A percentile compares a stretch with the other conserved stretches of the same genome.
Conservation (phyloP, 192 early-diverging fungal genomes). For the Neocallimastix lanati region DNA sequence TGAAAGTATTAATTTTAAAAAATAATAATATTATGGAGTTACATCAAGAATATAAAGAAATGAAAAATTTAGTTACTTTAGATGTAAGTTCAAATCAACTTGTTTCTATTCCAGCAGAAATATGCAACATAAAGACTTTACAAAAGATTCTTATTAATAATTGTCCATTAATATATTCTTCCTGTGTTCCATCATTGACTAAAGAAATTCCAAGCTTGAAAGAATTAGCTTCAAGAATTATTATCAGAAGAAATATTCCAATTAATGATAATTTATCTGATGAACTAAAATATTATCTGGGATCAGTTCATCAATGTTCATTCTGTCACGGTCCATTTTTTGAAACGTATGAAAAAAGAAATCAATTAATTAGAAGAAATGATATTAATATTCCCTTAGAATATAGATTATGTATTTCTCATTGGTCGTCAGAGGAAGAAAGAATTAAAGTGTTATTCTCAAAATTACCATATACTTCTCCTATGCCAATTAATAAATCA, state of each 20-base stretch:
- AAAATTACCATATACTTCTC: background rate
- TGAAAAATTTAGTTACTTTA: background rate
- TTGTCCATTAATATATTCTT: background rate
- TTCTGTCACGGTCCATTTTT: constrained; percentile 70
- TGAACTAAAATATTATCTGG: constrained; percentile 46
- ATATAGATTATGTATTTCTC: constrained; percentile 50
- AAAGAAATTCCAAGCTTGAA: constrained; percentile 31
- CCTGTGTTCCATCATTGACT: background rate
- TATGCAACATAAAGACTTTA: background rate
- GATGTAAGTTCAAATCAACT: background rate
- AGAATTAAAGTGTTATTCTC: constrained; percentile 6
- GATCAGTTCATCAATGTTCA: constrained; percentile 32
- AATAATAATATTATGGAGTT: background rate
- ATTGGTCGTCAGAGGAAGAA: constrained; percentile 58
- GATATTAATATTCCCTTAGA: constrained; percentile 36
- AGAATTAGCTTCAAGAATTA: constrained; percentile 55
- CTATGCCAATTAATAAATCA: background rate
- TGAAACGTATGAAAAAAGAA: constrained; percentile 32
- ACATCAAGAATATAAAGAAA: background rate
- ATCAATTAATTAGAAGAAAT: constrained; percentile 40
- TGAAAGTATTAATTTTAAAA: background rate
- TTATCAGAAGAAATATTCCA: constrained; percentile 44
- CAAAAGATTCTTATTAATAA: background rate
- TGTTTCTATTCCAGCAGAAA: background rate
- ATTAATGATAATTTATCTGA: constrained; percentile 23